These are phyloP conservation scores for Parsonsia alboflavescens DNA, from an alignment of 257 asterid species.

Conservation along the genomic window DNA sequence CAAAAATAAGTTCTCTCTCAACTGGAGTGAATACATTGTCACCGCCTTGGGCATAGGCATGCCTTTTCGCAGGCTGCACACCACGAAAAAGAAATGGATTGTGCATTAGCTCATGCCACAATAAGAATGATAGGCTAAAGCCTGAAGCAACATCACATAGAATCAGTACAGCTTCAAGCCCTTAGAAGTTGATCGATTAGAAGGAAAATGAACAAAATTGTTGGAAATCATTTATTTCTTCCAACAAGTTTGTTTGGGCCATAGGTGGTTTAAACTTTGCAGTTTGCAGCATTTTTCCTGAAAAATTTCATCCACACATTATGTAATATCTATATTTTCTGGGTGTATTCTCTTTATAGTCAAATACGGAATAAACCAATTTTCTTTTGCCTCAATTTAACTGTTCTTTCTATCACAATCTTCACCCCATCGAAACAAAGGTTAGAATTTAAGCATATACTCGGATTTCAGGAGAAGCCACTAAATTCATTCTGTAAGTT, in stretches of 20 bases:
- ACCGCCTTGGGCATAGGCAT: conserved; percentile 81
- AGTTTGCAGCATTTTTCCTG: background rate
- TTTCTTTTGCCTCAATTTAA: background rate
- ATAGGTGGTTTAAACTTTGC: background rate
- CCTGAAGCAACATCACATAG: background rate
- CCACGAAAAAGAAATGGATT: conserved; percentile 10
- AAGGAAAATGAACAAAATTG: background rate
- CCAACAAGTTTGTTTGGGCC: background rate
- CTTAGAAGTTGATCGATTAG: background rate
- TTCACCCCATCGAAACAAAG: background rate
- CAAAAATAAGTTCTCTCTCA: conserved; percentile 86
- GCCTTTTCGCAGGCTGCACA: conserved; percentile 83
- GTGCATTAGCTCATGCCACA: background rate
- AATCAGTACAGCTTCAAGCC: background rate
- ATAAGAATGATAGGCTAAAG: background rate
- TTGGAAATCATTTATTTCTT: background rate
- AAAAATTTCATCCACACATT: background rate
- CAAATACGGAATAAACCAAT: background rate
- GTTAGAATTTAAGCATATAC: background rate
- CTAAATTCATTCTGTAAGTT: background rate
- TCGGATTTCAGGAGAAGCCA: background rate
- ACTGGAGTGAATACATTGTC: conserved; percentile 68
- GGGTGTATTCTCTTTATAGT: background rate
- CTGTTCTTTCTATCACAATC: background rate
- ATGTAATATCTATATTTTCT: background rate